phyloP scores from a whole-genome alignment of 2,329 filamentous ascomycete species.

The Neofusicoccum ribis region DNA sequence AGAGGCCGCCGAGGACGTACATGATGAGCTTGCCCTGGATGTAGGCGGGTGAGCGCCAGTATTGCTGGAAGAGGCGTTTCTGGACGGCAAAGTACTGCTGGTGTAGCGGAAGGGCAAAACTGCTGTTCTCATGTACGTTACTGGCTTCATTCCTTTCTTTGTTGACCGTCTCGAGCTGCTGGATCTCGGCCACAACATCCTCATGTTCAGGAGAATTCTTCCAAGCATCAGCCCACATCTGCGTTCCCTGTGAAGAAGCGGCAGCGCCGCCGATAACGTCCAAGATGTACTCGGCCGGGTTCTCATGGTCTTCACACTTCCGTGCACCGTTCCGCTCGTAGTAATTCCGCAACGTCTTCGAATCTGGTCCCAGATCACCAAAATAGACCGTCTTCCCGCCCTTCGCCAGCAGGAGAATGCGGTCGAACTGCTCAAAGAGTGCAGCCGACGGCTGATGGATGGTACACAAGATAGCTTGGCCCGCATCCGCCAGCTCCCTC shows the following conservation, averaged over 20 bases:
- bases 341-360: constrained; percentile 43
- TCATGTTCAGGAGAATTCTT: constrained; percentile 26
- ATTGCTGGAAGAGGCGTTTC: constrained; percentile 46
- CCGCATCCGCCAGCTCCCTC: constrained; percentile 62
- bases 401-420: constrained; percentile 46
- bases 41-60: constrained; percentile 49
- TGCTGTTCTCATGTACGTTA: constrained; percentile 34
- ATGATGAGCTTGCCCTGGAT: constrained; percentile 37
- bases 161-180: constrained; percentile 41
- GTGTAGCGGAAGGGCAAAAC: constrained; percentile 46
- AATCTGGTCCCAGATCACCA: constrained; percentile 47
- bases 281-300: constrained; percentile 66
- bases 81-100: constrained; percentile 37
- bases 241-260: constrained; percentile 44
- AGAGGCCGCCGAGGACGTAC: constrained; percentile 29
- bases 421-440: constrained; percentile 49
- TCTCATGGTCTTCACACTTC: constrained; percentile 61
- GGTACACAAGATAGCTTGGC: constrained; percentile 50
- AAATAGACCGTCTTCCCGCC: constrained; percentile 42
- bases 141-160: constrained; percentile 28
- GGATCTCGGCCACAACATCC: constrained; percentile 39
- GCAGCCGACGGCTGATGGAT: constrained; percentile 49
- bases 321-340: constrained; percentile 67
- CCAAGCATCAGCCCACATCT: constrained; percentile 47
- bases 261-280: constrained; percentile 44